Percentiles rank a stretch among this genome's conserved stretches.
Conservation (phyloP, 768 basidiomycete species). For the Suillus subalutaceus region DNA sequence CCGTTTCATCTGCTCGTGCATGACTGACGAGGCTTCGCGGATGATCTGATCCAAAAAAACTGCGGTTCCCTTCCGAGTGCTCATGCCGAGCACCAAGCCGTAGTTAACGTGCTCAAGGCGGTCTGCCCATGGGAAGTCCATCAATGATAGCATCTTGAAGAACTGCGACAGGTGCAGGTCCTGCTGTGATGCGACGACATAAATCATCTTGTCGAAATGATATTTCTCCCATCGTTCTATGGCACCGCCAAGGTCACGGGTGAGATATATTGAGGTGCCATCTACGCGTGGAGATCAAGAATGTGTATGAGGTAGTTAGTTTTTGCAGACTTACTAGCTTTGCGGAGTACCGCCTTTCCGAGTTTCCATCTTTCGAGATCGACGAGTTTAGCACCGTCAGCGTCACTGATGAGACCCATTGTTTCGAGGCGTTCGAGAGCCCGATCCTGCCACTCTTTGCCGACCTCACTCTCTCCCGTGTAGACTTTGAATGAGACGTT, state of each 20-base stretch:
- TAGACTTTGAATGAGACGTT: conserved; percentile 94
- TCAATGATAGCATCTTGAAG: conserved; percentile 90
- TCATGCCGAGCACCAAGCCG: conserved; percentile 94
- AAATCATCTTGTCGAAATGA: conserved; percentile 92
- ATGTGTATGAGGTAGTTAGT: background rate
- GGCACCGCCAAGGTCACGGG: conserved; percentile 93
- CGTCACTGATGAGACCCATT: conserved; percentile 75
- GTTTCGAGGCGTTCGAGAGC: conserved; percentile 70
- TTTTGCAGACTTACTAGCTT: conserved; percentile 58
- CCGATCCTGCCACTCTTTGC: conserved; percentile 70
- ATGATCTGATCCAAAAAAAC: conserved; percentile 95
- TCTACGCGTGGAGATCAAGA: conserved; percentile 47
- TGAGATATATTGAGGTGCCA: conserved; percentile 92
- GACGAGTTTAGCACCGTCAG: conserved; percentile 81
- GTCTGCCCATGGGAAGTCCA: conserved; percentile 88
- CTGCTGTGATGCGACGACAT: conserved; percentile 87
- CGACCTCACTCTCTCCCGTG: conserved; percentile 85
- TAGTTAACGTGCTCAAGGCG: conserved; percentile 88
- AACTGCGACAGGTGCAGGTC: conserved; percentile 89
- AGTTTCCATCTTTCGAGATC: conserved; percentile 91
- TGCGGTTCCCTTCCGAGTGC: conserved; percentile 88
- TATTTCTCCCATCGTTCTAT: conserved; percentile 92
- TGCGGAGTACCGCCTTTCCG: conserved; percentile 87
- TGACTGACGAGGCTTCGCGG: conserved; percentile 81
- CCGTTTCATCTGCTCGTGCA: conserved; percentile 96